Base-by-base conservation (phyloP, 106 monocot species). In the Acorus calamus region DNA sequence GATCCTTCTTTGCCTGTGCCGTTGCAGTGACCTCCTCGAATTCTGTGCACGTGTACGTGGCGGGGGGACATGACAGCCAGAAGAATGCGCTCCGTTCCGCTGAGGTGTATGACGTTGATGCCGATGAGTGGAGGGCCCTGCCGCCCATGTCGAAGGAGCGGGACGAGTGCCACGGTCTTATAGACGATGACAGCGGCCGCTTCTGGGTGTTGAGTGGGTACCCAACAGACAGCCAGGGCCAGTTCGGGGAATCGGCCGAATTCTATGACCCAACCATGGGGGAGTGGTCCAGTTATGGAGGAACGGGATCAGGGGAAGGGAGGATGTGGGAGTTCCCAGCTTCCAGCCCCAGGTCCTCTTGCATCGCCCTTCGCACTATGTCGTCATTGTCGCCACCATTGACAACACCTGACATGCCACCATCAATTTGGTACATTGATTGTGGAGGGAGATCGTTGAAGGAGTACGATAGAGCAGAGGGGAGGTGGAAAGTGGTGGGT, bases 41-140 rank as follows among this genome's bases (percentile, higher is more conserved):
- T 28, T 28, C 28, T 28, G 28, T 28, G 6, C 57, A 49, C 28
- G 69, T 88, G 7, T 78, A 73, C 43, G 81, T 78, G 11, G 88
- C 84, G 7, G 84, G 88, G 41, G 88, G 88, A 9, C 88, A 88
- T 64, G 78, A 88, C 66, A 55, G 56, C 56, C 58, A 67, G 55
- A 86, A 86, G 81, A 86, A 86, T 73, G 86, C 86, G 41, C 70
- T 81, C 12, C 50, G 66, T 44, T 50, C 81, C 7, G 79, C 79
- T 6, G 70, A 75, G 49, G 65, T 60, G 42, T 86, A 86, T 74
- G 81, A 79, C 59, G 50, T 52, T 11, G 62, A 42, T 46, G 44
- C 44, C 0, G 86, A 86, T 60, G 79, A 69, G 68, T 86, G 86
- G 86, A n/a, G 44, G 56, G 4, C 48, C 59, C 54, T 86, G 63